These are phyloP conservation scores for Arthroderma sp. DNA, from an alignment of 2,329 filamentous ascomycete species.

Conservation along the genomic window DNA sequence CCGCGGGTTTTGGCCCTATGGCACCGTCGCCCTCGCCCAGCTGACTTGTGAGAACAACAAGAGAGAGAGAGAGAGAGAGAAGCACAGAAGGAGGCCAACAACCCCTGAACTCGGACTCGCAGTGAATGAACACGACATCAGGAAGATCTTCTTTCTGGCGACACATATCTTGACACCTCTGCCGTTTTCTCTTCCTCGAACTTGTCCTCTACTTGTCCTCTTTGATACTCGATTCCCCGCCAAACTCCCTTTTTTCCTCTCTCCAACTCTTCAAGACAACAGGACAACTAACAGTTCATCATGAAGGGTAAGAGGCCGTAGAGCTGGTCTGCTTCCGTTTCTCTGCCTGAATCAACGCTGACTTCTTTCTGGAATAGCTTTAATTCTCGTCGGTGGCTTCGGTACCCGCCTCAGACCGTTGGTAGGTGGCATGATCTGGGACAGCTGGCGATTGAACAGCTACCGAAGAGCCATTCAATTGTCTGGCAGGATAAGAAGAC, in stretches of 20 bases:
- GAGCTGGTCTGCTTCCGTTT: no score
- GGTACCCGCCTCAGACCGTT: constrained; percentile 94
- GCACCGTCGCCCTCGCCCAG: constrained; percentile 2
- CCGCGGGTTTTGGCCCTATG: constrained; percentile 2
- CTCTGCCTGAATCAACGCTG: constrained; percentile 12
- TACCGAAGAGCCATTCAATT: no score
- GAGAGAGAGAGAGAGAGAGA: no score
- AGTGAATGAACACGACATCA: background rate
- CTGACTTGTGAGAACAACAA: no score
- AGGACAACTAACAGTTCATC: no score
- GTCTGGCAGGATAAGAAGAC: background rate
- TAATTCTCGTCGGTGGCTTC: constrained; percentile 98
- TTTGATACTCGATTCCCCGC: background rate
- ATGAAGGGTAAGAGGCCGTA: constrained; percentile 38
- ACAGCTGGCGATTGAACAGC: background rate
- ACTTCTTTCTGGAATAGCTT: constrained; percentile 45
- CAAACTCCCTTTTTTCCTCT: background rate
- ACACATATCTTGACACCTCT: background rate
- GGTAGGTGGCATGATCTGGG: constrained; percentile 45
- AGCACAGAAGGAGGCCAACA: no score
- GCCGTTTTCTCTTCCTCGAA: background rate
- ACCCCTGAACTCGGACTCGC: background rate
- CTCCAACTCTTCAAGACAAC: background rate
- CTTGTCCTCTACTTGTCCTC: background rate
- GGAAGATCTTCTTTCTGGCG: background rate